Conservation (phyloP, 441 rosid species). For the Erodium chrysanthum region DNA sequence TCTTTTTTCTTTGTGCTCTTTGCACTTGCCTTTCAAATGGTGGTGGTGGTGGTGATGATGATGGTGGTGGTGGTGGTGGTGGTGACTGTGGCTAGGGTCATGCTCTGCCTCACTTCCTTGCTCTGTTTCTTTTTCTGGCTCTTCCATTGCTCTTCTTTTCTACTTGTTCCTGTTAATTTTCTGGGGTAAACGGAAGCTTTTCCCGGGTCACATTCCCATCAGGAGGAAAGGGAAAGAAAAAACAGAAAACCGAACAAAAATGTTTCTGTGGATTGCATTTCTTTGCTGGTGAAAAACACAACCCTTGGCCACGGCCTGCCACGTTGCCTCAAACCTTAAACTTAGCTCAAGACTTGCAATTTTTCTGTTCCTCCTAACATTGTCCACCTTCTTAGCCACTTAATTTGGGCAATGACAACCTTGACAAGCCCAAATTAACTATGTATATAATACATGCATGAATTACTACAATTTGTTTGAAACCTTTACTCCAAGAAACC, state of each 20-base stretch:
- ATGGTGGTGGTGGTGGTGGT: neutral
- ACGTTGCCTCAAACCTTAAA: neutral
- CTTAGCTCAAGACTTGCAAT: neutral
- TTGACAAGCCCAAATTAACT: neutral
- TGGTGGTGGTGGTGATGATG: neutral
- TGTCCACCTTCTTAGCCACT: neutral
- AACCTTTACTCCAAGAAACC: no score
- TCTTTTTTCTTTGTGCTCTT: slow-evolving; percentile 69
- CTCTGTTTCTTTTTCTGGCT: neutral
- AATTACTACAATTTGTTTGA: no score
- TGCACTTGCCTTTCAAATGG: slow-evolving; percentile 7
- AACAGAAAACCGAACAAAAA: neutral
- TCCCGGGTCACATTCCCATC: neutral
- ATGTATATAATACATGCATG: neutral
- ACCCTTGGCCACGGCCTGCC: no score
- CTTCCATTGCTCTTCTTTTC: neutral
- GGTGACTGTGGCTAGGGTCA: neutral
- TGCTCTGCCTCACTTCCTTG: neutral
- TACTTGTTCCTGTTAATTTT: neutral
- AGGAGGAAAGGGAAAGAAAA: neutral
- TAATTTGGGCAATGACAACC: neutral
- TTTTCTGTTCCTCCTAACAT: slow-evolving; percentile 5
- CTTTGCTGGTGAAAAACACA: no score
- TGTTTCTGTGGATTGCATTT: neutral
- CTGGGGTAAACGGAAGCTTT: neutral